Percentiles rank a stretch among this genome's conserved stretches.
phyloP scores from a whole-genome alignment of 2,329 filamentous ascomycete species.

The Cercospora berteroae region DNA sequence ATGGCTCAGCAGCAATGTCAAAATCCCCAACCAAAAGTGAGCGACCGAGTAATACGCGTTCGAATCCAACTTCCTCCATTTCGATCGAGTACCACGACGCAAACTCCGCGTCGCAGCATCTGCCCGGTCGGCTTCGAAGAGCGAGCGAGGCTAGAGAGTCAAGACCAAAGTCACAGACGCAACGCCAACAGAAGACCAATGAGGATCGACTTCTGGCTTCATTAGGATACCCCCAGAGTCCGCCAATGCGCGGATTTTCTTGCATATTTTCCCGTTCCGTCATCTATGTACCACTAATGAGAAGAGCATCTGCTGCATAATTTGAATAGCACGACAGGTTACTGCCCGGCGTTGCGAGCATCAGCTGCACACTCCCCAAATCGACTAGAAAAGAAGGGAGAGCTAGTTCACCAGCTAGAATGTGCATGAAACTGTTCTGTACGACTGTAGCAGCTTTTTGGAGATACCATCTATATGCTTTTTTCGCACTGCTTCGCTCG shows the following conservation, averaged over 20 bases:
- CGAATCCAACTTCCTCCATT: neutral
- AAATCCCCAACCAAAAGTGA: slow-evolving; percentile 36
- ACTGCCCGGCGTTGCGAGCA: neutral
- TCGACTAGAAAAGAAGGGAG: neutral
- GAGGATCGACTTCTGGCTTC: slow-evolving; percentile 13
- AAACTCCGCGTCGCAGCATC: neutral
- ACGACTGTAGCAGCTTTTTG: neutral
- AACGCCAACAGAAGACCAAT: neutral
- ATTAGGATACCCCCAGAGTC: slow-evolving; percentile 12
- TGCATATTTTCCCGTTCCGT: slow-evolving; percentile 1
- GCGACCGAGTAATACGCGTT: neutral
- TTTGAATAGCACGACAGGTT: neutral
- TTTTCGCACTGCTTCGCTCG: neutral
- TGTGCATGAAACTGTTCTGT: neutral
- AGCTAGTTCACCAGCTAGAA: neutral
- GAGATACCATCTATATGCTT: slow-evolving; percentile 8
- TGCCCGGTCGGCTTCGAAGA: neutral
- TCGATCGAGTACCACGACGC: neutral
- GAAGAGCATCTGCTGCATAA: slow-evolving; percentile 1
- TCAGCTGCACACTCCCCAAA: neutral
- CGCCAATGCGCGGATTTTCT: slow-evolving; percentile 2
- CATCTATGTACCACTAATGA: slow-evolving; percentile 4
- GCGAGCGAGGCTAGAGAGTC: neutral
- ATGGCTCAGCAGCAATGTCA: slow-evolving; percentile 54
- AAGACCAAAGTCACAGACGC: neutral